A percentile compares a stretch with the other conserved stretches of the same genome.
phyloP scores from a whole-genome alignment of 495 filamentous ascomycete genomes.

The Penicillium cosmopolitanum region DNA sequence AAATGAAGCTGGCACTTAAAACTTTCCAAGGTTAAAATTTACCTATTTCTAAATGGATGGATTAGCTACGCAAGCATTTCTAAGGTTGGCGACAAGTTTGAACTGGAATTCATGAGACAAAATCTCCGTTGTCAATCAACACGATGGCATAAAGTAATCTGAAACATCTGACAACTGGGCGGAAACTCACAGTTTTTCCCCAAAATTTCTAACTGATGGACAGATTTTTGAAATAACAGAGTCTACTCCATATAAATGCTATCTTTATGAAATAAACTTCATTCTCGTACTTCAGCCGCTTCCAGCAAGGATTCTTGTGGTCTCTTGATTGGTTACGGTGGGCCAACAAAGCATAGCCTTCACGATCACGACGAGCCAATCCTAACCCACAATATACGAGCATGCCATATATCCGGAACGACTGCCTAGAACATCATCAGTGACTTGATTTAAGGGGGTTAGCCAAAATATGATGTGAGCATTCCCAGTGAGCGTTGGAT shows the following conservation, averaged over 20 bases:
- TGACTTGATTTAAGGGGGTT: neutral
- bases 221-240: neutral
- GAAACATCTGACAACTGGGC: no score
- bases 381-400: neutral
- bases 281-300: neutral
- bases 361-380: neutral
- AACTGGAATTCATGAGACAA: no score
- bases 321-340: neutral
- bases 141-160: no score
- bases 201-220: no score
- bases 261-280: neutral
- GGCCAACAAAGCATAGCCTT: neutral
- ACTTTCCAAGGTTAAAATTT: no score
- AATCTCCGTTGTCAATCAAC: no score
- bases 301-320: neutral
- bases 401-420: neutral
- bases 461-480: neutral
- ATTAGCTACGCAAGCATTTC: no score
- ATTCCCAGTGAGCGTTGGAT: neutral
- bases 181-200: no score
- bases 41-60: no score
- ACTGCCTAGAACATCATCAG: neutral
- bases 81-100: no score
- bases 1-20: no score
- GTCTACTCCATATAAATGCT: neutral